A percentile compares a stretch with the other conserved stretches of the same genome.
These are phyloP conservation scores for Emydomyces testavorans DNA, from an alignment of 2,329 filamentous ascomycete species.

Conservation along the genomic window DNA sequence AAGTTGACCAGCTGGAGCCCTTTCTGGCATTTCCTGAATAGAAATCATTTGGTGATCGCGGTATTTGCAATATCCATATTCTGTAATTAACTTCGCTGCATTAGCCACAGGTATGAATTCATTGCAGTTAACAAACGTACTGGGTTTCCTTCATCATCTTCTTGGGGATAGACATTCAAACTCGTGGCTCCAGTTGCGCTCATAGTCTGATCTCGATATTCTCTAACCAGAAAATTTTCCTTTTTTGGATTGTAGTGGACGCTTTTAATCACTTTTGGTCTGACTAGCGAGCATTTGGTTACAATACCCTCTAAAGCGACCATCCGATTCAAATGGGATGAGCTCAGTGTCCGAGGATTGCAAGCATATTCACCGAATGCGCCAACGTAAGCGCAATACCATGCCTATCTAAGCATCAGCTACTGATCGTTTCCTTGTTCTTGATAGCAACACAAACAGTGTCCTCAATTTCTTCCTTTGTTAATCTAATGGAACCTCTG, in stretches of 20 bases:
- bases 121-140: conserved; percentile 27
- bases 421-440: background rate
- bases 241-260: conserved; percentile 90
- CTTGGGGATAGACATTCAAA: conserved; percentile 83
- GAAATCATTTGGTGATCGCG: conserved; percentile 95
- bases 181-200: conserved; percentile 74
- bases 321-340: conserved; percentile 86
- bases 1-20: conserved; percentile 87
- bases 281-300: conserved; percentile 85
- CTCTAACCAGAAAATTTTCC: conserved; percentile 74
- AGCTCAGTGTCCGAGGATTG: conserved; percentile 86
- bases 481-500: conserved; percentile 48
- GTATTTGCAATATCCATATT: conserved; percentile 93
- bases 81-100: conserved; percentile 56
- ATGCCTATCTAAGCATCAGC: conserved; percentile 30
- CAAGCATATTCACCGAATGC: conserved; percentile 92
- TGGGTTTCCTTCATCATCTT: conserved; percentile 86
- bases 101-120: conserved; percentile 10
- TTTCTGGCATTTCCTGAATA: conserved; percentile 98
- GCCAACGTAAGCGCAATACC: conserved; percentile 94
- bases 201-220: conserved; percentile 97
- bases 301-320: conserved; percentile 96
- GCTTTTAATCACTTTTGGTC: conserved; percentile 95
- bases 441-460: conserved; percentile 38
- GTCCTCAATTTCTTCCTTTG: conserved; percentile 63